Conservation (phyloP, 352 stramenopile species). For the Phytophthora citricola region DNA sequence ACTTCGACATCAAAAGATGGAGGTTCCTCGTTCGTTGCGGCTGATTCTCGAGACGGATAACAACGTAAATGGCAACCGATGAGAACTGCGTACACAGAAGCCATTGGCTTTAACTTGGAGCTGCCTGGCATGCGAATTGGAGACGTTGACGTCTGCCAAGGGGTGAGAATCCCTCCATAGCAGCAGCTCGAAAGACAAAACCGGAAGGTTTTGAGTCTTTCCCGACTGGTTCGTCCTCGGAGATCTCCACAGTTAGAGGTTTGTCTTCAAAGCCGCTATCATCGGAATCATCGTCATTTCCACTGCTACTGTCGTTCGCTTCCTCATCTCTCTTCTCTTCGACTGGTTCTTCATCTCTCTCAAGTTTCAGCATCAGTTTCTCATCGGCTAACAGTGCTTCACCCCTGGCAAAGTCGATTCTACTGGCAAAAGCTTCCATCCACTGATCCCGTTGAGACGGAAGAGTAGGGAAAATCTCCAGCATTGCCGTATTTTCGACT, state of each 20-base stretch:
- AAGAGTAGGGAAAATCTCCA: slow-evolving; percentile 52
- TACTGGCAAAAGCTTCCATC: slow-evolving; percentile 41
- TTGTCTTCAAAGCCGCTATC: slow-evolving; percentile 31
- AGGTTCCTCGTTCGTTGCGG: slow-evolving; percentile 15
- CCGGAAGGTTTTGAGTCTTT: neutral
- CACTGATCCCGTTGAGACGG: slow-evolving; percentile 49
- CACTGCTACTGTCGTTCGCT: neutral
- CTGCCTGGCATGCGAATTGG: slow-evolving; percentile 26
- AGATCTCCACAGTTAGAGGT: slow-evolving; percentile 1
- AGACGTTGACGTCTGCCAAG: slow-evolving; percentile 38
- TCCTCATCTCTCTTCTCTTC: slow-evolving; percentile 16
- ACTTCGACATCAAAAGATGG: slow-evolving; percentile 49
- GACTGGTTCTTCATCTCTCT: slow-evolving; percentile 28
- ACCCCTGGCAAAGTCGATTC: slow-evolving; percentile 56
- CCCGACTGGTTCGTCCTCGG: neutral
- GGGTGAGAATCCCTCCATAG: slow-evolving; percentile 61
- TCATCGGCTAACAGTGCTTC: slow-evolving; percentile 64
- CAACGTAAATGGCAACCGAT: slow-evolving; percentile 37
- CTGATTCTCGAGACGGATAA: slow-evolving; percentile 36
- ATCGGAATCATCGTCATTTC: neutral
- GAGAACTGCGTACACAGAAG: slow-evolving; percentile 48
- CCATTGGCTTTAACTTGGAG: slow-evolving; percentile 32
- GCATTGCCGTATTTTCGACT: slow-evolving; percentile 21
- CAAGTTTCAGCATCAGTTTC: slow-evolving; percentile 54
- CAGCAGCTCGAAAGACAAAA: slow-evolving; percentile 39